Evolutionary conservation across 306 rosid genomes (phyloP).

Genomic region (Pachyrhizus erosus): DNA sequence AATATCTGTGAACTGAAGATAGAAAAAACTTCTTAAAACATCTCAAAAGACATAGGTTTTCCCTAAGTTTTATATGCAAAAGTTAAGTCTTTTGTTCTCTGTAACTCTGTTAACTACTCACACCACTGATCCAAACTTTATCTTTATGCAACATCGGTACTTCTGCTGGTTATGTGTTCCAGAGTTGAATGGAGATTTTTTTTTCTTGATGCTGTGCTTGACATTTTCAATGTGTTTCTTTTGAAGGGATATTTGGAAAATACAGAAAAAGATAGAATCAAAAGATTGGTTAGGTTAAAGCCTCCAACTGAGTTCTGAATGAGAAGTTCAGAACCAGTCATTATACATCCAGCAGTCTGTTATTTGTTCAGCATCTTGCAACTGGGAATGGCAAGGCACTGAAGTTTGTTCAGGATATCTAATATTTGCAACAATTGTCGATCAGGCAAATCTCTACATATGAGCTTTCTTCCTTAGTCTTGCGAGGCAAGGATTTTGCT

Average conservation of each 20-base stretch:
- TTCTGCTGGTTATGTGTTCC: background rate
- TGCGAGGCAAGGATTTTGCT: conserved; percentile 21
- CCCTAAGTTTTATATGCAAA: background rate
- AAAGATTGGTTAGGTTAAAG: conserved; percentile 81
- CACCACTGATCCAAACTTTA: background rate
- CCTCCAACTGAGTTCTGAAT: conserved; percentile 84
- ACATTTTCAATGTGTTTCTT: conserved; percentile 34
- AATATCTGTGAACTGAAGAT: too few species aligned
- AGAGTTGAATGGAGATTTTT: background rate
- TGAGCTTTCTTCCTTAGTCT: background rate
- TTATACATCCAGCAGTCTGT: background rate
- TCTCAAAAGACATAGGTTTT: background rate
- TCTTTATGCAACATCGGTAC: conserved; percentile 8
- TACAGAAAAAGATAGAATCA: conserved; percentile 89
- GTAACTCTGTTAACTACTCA: background rate
- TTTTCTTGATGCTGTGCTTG: conserved; percentile 35
- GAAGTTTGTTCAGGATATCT: conserved; percentile 11
- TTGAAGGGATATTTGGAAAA: conserved; percentile 85
- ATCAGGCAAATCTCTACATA: conserved; percentile 15
- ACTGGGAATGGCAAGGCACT: conserved; percentile 14
- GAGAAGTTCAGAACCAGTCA: conserved; percentile 25
- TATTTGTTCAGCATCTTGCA: conserved; percentile 33
- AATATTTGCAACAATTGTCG: background rate
- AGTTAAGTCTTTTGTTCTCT: background rate
- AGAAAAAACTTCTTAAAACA: background rate